Conservation (phyloP, 148 eudicot species). For the Rhododendron mucronatum region DNA sequence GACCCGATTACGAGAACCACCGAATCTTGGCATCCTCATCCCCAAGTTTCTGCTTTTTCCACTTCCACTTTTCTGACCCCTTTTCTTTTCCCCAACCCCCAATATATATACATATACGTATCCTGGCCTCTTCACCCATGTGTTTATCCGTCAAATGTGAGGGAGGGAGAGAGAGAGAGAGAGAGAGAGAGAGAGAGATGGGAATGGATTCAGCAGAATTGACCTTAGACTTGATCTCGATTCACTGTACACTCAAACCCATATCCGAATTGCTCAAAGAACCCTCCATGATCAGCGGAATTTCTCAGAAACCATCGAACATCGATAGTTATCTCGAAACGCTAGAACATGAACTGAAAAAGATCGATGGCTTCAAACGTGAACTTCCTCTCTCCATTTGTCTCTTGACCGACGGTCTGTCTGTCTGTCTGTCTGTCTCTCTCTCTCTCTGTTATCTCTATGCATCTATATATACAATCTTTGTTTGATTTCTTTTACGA, state of each 20-base stretch:
- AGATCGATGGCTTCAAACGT: constrained; percentile 53
- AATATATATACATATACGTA: not conserved
- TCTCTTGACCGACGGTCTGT: constrained; percentile 39
- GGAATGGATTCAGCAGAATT: constrained; percentile 23
- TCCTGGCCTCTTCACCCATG: not conserved
- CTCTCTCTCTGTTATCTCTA: not conserved
- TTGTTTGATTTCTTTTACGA: not conserved
- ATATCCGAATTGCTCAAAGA: constrained; percentile 23
- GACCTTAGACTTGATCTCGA: constrained; percentile 33
- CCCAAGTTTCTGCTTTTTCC: not conserved
- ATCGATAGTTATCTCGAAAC: constrained; percentile 25
- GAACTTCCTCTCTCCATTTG: constrained; percentile 58
- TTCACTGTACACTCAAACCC: constrained; percentile 4
- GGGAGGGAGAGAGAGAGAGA: not conserved
- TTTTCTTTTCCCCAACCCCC: not conserved
- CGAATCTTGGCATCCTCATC: not conserved
- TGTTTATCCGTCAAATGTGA: not conserved
- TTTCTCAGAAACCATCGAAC: constrained; percentile 24
- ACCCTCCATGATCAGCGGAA: constrained; percentile 16
- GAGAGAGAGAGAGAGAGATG: constrained; percentile 17
- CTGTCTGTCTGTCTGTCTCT: not conserved
- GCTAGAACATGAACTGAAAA: constrained; percentile 45
- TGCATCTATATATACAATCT: not conserved
- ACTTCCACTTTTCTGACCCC: not conserved
- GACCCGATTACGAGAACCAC: constrained; percentile 30